These are phyloP conservation scores for Betula pendula DNA, from an alignment of 306 rosid species.

Conservation along the genomic window DNA sequence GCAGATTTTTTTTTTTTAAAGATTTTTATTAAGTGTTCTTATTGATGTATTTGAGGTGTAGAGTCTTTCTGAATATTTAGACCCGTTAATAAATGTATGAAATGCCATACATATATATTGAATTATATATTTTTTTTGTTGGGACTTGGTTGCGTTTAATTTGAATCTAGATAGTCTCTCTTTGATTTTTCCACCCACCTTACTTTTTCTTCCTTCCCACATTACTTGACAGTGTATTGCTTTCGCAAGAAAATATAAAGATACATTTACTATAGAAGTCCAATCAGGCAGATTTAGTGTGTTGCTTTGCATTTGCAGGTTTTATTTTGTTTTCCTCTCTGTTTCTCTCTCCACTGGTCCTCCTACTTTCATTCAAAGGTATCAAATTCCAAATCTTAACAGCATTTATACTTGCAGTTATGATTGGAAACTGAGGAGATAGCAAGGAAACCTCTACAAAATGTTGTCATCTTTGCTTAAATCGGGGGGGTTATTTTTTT, in stretches of 20 bases:
- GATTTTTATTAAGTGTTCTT: neutral
- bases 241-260: constrained; percentile 62
- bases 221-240: neutral
- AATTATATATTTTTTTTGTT: neutral
- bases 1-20: neutral
- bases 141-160: neutral
- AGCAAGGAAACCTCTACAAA: constrained; percentile 67
- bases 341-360: neutral
- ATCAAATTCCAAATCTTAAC: constrained; percentile 18
- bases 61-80: neutral
- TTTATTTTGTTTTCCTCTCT: constrained; percentile 4
- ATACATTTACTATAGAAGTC: constrained; percentile 59
- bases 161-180: neutral
- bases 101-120: too few species aligned
- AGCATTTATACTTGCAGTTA: constrained; percentile 49
- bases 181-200: neutral
- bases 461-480: constrained; percentile 84
- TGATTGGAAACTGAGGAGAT: constrained; percentile 92
- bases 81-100: neutral
- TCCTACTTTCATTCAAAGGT: neutral
- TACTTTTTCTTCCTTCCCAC: too few species aligned
- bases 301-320: constrained; percentile 98
- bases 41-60: neutral
- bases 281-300: constrained; percentile 67
- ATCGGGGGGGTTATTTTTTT: constrained; percentile 97